Conservation (phyloP, 2,329 filamentous ascomycete species). For the Colletotrichum cordylinicola region DNA sequence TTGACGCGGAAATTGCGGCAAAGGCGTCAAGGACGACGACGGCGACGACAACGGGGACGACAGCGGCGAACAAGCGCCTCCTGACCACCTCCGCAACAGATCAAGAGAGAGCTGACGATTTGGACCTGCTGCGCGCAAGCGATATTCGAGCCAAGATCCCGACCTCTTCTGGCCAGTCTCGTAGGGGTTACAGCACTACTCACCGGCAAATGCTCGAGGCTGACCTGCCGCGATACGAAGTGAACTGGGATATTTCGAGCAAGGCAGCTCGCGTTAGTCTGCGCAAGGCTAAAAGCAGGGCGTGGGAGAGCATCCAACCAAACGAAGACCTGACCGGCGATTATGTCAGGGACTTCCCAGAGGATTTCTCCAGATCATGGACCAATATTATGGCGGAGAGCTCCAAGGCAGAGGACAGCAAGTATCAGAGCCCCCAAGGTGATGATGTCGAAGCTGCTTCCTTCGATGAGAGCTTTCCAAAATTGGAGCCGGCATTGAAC, state of each 20-base stretch:
- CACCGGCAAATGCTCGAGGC: conserved; percentile 14
- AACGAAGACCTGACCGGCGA: conserved; percentile 47
- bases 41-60: neutral
- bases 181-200: conserved; percentile 15
- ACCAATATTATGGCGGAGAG: conserved; percentile 24
- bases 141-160: conserved; percentile 25
- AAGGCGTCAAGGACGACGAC: conserved; percentile 28
- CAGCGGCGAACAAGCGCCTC: neutral
- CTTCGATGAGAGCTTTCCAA: conserved; percentile 48
- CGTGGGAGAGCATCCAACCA: conserved; percentile 6
- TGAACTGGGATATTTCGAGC: conserved; percentile 18
- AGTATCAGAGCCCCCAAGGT: conserved; percentile 18
- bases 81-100: conserved; percentile 1
- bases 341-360: conserved; percentile 56
- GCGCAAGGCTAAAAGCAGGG: conserved; percentile 20
- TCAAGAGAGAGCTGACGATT: conserved; percentile 25
- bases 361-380: conserved; percentile 55
- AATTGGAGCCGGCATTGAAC: conserved; percentile 35
- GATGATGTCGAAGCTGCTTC: conserved; percentile 39
- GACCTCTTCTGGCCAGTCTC: conserved; percentile 11
- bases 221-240: conserved; percentile 12
- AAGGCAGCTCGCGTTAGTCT: conserved; percentile 10
- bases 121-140: conserved; percentile 27
- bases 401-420: conserved; percentile 12
- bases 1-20: conserved; percentile 42